Percentiles rank a stretch among this genome's conserved stretches.
These are phyloP conservation scores for Globisporangium recalcitrans DNA, from an alignment of 352 stramenopile genomes.

Conservation along the genomic window DNA sequence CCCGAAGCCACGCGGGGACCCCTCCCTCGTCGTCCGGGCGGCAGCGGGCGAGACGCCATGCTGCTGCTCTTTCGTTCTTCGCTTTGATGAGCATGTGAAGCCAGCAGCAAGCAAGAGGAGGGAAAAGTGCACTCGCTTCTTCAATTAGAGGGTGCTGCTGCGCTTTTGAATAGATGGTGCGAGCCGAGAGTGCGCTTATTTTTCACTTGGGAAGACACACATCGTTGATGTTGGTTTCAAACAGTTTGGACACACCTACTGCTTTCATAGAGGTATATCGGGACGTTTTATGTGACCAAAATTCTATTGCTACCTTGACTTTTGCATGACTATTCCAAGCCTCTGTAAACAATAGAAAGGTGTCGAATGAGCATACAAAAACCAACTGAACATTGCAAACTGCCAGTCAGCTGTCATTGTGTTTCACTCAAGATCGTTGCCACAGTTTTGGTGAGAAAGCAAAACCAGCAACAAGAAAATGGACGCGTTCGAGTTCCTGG, in stretches of 20 bases:
- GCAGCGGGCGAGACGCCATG: conserved; percentile 19
- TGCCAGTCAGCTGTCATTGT: not conserved
- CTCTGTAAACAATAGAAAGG: too few relatives aligned
- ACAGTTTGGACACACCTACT: not conserved
- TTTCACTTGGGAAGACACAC: not conserved
- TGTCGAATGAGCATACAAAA: not conserved
- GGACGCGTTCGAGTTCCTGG: conserved; percentile 85
- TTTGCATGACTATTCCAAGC: not conserved
- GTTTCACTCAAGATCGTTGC: not conserved
- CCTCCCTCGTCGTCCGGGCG: conserved; percentile 13
- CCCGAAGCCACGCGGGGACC: conserved; percentile 11
- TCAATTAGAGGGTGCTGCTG: not conserved
- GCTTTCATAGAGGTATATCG: not conserved
- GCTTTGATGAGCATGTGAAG: not conserved
- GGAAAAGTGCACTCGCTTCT: not conserved
- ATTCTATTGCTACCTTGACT: not conserved
- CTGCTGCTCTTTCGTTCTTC: not conserved
- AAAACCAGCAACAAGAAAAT: conserved; percentile 27
- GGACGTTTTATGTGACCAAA: not conserved
- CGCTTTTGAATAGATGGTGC: not conserved
- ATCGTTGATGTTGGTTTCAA: not conserved
- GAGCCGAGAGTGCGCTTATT: not conserved
- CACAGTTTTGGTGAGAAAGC: not conserved
- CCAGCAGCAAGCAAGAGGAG: not conserved
- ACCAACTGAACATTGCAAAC: not conserved